A percentile compares a stretch with the other conserved stretches of the same genome.
These are phyloP conservation scores for Aquilaria malaccensis DNA, from an alignment of 345 rosid species.

Conservation along the genomic window DNA sequence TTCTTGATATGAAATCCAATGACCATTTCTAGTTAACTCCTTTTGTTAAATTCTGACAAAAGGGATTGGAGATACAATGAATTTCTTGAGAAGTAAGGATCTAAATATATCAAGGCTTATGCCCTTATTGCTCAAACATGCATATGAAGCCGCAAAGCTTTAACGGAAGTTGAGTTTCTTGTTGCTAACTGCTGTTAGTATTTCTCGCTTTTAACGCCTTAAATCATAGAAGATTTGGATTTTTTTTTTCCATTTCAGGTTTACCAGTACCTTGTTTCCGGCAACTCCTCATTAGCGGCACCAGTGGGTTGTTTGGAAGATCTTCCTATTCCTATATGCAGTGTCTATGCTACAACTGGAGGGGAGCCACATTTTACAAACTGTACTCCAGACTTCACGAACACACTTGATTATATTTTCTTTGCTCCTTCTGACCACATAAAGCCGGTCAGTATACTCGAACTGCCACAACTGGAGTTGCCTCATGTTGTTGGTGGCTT, in stretches of 20 bases:
- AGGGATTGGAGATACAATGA: too few species aligned
- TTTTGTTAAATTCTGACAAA: too few species aligned
- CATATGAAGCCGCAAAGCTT: too few species aligned
- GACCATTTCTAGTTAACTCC: too few species aligned
- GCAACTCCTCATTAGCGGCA: conserved; percentile 25
- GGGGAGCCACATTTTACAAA: conserved; percentile 91
- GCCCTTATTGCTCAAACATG: too few species aligned
- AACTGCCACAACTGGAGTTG: conserved; percentile 51
- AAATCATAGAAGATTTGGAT: conserved; percentile 1
- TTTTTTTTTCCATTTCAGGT: conserved; percentile 43
- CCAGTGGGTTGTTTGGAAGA: conserved; percentile 37
- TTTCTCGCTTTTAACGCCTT: neutral
- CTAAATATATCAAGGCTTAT: too few species aligned
- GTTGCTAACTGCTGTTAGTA: neutral
- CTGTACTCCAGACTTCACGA: conserved; percentile 77
- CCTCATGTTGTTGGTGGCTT: conserved; percentile 57
- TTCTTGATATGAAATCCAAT: too few species aligned
- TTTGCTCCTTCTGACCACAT: conserved; percentile 51
- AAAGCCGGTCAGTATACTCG: conserved; percentile 56
- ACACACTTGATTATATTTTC: conserved; percentile 81
- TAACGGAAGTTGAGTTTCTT: too few species aligned
- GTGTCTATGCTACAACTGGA: conserved; percentile 55
- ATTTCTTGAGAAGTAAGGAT: too few species aligned
- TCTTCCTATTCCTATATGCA: conserved; percentile 53
- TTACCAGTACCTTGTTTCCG: conserved; percentile 63